Percentiles rank a stretch among this genome's conserved stretches.
phyloP scores from a whole-genome alignment of 371 early-diverging fungal genomes.

The Cladochytrium tenue region DNA sequence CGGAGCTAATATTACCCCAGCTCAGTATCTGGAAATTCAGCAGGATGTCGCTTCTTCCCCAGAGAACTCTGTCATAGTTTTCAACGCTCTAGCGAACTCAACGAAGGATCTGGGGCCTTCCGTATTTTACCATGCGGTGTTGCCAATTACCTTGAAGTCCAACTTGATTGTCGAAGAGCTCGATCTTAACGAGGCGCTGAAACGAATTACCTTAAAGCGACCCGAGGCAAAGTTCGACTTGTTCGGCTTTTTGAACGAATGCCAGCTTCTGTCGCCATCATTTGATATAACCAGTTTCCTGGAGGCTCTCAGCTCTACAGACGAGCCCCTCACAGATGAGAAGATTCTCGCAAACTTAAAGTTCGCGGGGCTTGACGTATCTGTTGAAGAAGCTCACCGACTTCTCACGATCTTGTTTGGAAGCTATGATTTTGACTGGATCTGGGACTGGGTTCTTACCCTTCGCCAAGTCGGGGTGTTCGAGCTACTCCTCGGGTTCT shows the following conservation, averaged over 20 bases:
- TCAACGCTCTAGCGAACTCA: background rate
- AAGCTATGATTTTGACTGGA: constrained; percentile 2
- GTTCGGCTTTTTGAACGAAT: constrained; percentile 19
- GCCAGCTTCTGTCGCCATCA: constrained; percentile 10
- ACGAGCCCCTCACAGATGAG: constrained; percentile 13
- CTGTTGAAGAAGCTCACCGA: constrained; percentile 5
- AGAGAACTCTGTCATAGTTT: background rate
- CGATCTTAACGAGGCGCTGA: constrained; percentile 15
- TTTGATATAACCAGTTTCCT: constrained; percentile 21
- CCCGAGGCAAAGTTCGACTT: constrained; percentile 12
- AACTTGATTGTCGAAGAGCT: constrained; percentile 1
- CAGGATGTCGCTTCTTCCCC: background rate
- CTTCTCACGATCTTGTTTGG: constrained; percentile 12
- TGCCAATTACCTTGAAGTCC: background rate
- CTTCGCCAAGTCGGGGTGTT: constrained; percentile 15
- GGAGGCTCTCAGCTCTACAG: constrained; percentile 13
- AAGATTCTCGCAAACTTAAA: constrained; percentile 2
- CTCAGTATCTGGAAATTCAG: background rate
- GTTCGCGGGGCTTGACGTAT: constrained; percentile 16
- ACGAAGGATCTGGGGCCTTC: background rate
- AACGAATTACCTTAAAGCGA: background rate
- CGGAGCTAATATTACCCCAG: constrained; percentile 7
- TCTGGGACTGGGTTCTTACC: constrained; percentile 5
- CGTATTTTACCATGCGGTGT: background rate
- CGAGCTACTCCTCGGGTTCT: constrained; percentile 9